These are phyloP conservation scores for Tylopilus felleus DNA, from an alignment of 768 basidiomycete genomes.

Conservation along the genomic window DNA sequence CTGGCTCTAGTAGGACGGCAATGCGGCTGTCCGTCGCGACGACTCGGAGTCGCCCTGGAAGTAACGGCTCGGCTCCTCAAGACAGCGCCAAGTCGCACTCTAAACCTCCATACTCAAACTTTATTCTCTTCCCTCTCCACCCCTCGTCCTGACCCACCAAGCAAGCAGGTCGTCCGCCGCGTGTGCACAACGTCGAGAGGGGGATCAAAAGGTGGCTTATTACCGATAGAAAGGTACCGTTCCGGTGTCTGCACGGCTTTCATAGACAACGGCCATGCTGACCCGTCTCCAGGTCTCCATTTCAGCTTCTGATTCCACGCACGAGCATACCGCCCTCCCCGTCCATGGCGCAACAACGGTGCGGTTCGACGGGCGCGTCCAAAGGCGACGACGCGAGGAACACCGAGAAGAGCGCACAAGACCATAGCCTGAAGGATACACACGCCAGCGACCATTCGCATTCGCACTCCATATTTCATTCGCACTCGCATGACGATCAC, in stretches of 20 bases:
- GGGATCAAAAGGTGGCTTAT: constrained; percentile 1
- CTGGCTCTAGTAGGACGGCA: constrained; percentile 7
- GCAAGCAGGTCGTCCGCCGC: not conserved
- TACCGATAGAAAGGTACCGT: constrained; percentile 14
- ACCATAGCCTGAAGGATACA: constrained; percentile 29
- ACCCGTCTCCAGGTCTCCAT: constrained; percentile 17
- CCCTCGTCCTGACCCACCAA: not conserved
- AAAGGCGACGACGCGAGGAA: constrained; percentile 29
- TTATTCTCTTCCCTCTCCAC: not conserved
- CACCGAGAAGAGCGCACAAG: constrained; percentile 25
- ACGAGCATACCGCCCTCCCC: not conserved
- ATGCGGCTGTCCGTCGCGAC: constrained; percentile 13
- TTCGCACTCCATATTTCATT: constrained; percentile 64
- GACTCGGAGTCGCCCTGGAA: constrained; percentile 4
- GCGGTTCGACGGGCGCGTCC: constrained; percentile 16
- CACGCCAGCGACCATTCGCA: constrained; percentile 44
- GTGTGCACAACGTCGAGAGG: not conserved
- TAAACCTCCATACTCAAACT: not conserved
- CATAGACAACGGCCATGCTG: constrained; percentile 2
- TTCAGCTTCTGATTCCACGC: not conserved
- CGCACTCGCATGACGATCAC: constrained; percentile 60
- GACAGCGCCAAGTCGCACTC: not conserved
- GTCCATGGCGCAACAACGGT: constrained; percentile 23
- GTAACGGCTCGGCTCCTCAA: constrained; percentile 8
- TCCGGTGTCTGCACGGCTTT: not conserved